These are phyloP conservation scores for Jasminum sambac DNA, from an alignment of 257 asterid species.

Conservation along the genomic window DNA sequence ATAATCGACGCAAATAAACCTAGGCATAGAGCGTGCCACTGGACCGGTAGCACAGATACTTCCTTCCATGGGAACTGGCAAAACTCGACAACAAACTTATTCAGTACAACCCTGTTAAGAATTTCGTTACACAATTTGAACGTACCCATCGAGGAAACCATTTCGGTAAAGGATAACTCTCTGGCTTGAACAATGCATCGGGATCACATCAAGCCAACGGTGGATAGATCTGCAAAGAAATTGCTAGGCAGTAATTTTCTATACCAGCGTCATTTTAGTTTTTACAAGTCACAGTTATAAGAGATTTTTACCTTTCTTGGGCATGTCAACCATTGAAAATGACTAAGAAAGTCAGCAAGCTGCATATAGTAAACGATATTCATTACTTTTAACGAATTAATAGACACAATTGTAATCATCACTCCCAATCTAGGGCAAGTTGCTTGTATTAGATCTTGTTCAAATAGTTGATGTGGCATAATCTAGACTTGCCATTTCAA, in stretches of 20 bases:
- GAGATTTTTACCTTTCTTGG: conserved; percentile 56
- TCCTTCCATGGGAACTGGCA: conserved; percentile 73
- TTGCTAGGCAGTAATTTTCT: conserved; percentile 24
- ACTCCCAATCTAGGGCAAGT: no score
- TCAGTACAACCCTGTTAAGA: neutral
- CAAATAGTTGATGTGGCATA: no score
- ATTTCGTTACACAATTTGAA: neutral
- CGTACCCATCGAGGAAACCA: conserved; percentile 47
- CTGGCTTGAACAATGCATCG: conserved; percentile 54
- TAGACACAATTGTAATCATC: no score
- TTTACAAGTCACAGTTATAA: neutral
- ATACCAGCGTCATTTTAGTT: neutral
- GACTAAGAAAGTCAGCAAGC: conserved; percentile 55
- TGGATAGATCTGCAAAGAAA: conserved; percentile 57
- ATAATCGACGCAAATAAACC: conserved; percentile 86
- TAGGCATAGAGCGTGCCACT: conserved; percentile 73
- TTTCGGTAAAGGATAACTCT: conserved; percentile 37
- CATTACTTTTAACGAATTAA: no score
- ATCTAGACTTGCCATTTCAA: no score
- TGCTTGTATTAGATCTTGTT: no score
- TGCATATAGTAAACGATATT: conserved; percentile 21
- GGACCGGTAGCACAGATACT: conserved; percentile 59
- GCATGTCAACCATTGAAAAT: conserved; percentile 64
- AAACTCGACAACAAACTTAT: conserved; percentile 11
- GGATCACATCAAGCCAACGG: conserved; percentile 73